These are phyloP conservation scores for Aspergillus tanneri DNA, from an alignment of 2,329 filamentous ascomycete genomes.

Conservation along the genomic window DNA sequence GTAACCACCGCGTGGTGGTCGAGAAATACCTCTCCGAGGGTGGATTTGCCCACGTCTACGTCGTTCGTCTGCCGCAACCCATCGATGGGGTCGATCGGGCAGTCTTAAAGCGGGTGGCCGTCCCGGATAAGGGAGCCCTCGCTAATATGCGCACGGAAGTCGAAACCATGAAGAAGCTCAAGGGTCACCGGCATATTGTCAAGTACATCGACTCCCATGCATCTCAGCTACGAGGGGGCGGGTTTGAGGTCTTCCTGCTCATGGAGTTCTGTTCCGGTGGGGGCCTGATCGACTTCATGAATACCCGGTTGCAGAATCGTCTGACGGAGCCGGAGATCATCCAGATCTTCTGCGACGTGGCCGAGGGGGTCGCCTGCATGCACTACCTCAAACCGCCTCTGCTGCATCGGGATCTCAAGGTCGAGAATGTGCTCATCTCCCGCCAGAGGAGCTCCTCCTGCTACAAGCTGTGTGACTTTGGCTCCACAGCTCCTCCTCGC, in stretches of 20 bases:
- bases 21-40: conserved; percentile 98
- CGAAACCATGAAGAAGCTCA: conserved; percentile 99
- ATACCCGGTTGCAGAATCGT: conserved; percentile 91
- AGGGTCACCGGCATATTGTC: conserved; percentile 93
- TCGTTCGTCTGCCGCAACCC: conserved; percentile 79
- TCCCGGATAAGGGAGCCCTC: conserved; percentile 91
- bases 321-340: conserved; percentile 97
- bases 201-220: conserved; percentile 98
- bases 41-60: conserved; percentile 96
- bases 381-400: conserved; percentile 95
- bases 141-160: conserved; percentile 97
- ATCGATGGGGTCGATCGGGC: conserved; percentile 76
- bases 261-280: conserved; percentile 98
- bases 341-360: conserved; percentile 93
- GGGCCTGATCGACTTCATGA: conserved; percentile 99
- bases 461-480: conserved; percentile 99
- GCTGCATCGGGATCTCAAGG: conserved; percentile 91
- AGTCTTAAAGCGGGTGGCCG: conserved; percentile 91
- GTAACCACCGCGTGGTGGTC: conserved; percentile 86
- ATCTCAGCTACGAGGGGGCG: conserved; percentile 85
- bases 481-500: conserved; percentile 79
- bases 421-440: conserved; percentile 94
- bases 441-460: conserved; percentile 62
- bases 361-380: conserved; percentile 97
- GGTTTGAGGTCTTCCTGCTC: conserved; percentile 95